Base-by-base conservation (phyloP, 106 monocot species). In the Triglochin maritima region DNA sequence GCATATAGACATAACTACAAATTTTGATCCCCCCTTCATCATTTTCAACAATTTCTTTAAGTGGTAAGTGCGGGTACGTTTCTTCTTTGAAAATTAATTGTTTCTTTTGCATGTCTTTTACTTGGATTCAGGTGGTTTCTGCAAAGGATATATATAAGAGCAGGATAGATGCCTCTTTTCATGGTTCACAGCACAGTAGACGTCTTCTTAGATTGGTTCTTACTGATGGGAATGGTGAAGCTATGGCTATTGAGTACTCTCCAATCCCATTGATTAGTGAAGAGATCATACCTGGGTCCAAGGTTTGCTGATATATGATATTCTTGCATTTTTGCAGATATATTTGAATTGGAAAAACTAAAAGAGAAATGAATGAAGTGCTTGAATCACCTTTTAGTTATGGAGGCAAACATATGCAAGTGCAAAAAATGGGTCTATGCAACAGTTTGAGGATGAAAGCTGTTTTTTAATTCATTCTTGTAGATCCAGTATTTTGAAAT, bases 131-230 rank as follows among this genome's bases (percentile, higher is more conserved):
- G 95, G 65, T 96, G 51, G 82, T 86, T 66, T 91, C 88, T 50
- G 48, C 74, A 12, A 78, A 88, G 74, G 88, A 96, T 75, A 79
- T 91, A 69, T 79, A 63, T 69, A 79, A 75, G 69, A 96, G 91
- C 62, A 78, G 57, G 74, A 86, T 86, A 66, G 88, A 91, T 78
- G 81, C 76, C 44, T 75, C 96, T 12, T 77, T 82, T 29, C 77
- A 63, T 16, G 77, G 64, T 55, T 71, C 79, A 17, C 50, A 79
- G 7, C 77, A n/a, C 14, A 57, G 62, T 15, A 66, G 54, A 10
- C 96, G 91, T 58, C 82, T 96, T n/a, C 91, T 96, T 71, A 72
- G 85, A 43, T 86, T 91, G 57, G 57, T 74, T 76, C 88, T 96
- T 17, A 96, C 91, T 44, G 96, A 96, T 78, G 96, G 96, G 51